phyloP scores from a whole-genome alignment of 345 rosid genomes.

The Tarenaya hassleriana region DNA sequence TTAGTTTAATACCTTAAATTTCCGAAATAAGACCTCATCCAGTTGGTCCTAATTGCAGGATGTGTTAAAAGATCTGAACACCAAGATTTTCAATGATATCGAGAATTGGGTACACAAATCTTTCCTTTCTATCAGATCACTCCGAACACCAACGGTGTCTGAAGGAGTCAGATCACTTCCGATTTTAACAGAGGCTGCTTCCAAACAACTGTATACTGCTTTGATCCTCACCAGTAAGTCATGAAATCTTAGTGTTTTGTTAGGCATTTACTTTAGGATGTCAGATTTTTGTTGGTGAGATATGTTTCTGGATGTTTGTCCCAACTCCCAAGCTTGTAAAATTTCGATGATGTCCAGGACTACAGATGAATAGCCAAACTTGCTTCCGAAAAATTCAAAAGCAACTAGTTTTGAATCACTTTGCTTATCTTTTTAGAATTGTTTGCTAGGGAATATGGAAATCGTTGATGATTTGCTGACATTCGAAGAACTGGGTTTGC shows the following conservation, averaged over 20 bases:
- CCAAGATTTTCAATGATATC: conserved; percentile 47
- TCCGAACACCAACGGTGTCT: conserved; percentile 28
- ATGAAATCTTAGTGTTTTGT: not conserved
- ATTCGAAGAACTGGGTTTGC: conserved; percentile 61
- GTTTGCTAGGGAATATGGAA: conserved; percentile 75
- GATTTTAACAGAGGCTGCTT: conserved; percentile 44
- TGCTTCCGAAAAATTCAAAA: not conserved
- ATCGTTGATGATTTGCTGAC: conserved; percentile 86
- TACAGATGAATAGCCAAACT: conserved; percentile 2
- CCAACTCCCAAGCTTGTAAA: not conserved
- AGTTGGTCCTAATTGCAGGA: conserved; percentile 40
- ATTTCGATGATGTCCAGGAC: conserved; percentile 7
- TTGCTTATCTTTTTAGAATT: not conserved
- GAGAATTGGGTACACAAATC: conserved; percentile 65
- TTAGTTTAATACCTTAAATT: not conserved
- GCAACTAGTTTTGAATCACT: not conserved
- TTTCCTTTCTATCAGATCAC: conserved; percentile 41
- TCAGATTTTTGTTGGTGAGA: not conserved
- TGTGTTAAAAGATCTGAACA: conserved; percentile 52
- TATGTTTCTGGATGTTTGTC: not conserved
- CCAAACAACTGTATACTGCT: conserved; percentile 62
- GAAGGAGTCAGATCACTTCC: conserved; percentile 66
- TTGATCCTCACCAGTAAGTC: conserved; percentile 82
- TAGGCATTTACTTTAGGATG: not conserved
- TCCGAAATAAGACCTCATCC: not conserved